These are phyloP conservation scores for Stagonosporopsis chrysanthemi DNA, from an alignment of 2,329 filamentous ascomycete species.

Conservation along the genomic window DNA sequence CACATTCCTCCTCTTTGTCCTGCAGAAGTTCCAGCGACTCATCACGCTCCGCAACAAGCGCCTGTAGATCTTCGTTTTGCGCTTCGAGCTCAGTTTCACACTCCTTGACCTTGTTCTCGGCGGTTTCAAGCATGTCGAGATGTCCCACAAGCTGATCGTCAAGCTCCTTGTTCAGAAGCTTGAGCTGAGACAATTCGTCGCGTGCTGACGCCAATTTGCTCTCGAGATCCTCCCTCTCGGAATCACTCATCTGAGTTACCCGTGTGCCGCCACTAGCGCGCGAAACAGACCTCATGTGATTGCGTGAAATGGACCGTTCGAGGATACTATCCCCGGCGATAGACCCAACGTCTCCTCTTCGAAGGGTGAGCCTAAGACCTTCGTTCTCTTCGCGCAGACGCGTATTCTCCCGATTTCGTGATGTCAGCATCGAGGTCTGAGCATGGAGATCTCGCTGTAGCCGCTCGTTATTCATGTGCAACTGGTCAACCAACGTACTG, in stretches of 20 bases:
- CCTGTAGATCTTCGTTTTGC: slow-evolving; percentile 79
- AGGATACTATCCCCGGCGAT: slow-evolving; percentile 85
- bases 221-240: slow-evolving; percentile 78
- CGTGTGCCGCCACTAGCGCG: slow-evolving; percentile 67
- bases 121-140: slow-evolving; percentile 77
- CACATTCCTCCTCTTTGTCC: slow-evolving; percentile 63
- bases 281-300: slow-evolving; percentile 77
- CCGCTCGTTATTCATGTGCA: slow-evolving; percentile 92
- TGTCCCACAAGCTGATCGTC: slow-evolving; percentile 82
- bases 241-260: slow-evolving; percentile 71
- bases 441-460: slow-evolving; percentile 90
- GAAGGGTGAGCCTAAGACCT: slow-evolving; percentile 87
- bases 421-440: slow-evolving; percentile 97
- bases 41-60: slow-evolving; percentile 82
- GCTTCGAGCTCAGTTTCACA: slow-evolving; percentile 84
- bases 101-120: slow-evolving; percentile 64
- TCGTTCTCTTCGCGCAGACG: slow-evolving; percentile 96
- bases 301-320: slow-evolving; percentile 90
- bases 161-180: slow-evolving; percentile 88
- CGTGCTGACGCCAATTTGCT: slow-evolving; percentile 81
- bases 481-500: slow-evolving; percentile 80
- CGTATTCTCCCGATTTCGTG: slow-evolving; percentile 93
- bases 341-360: slow-evolving; percentile 70
- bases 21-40: slow-evolving; percentile 80
- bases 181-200: slow-evolving; percentile 85